Evolutionary conservation across 1,284 basidiomycete genomes (phyloP).

Genomic region (Papiliotrema terrestris): DNA sequence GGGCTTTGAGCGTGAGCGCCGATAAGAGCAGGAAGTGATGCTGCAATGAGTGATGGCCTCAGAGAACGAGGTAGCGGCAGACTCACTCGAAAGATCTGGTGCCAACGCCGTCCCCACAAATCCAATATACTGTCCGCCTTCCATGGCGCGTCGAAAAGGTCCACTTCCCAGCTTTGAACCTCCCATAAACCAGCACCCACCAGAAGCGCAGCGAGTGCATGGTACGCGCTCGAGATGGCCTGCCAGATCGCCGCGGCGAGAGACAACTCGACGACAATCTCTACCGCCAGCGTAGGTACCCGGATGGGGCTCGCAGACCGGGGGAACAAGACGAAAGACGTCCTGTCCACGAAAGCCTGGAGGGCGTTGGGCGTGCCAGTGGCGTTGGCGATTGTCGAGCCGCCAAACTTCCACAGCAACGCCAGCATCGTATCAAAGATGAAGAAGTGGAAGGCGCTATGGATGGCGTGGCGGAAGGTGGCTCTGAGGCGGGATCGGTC

Average conservation of each 20-base stretch:
- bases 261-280: conserved; percentile 17
- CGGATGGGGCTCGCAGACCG: background rate
- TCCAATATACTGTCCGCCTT: conserved; percentile 40
- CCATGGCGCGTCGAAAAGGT: conserved; percentile 40
- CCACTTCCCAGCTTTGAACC: conserved; percentile 37
- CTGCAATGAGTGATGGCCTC: conserved; percentile 9
- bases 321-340: conserved; percentile 28
- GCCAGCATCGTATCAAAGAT: conserved; percentile 30
- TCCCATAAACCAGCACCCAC: conserved; percentile 30
- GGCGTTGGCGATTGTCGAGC: conserved; percentile 17
- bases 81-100: conserved; percentile 46
- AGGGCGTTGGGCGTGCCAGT: conserved; percentile 17
- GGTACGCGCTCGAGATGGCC: conserved; percentile 36
- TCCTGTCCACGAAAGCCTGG: conserved; percentile 15
- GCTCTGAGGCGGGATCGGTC: conserved; percentile 20
- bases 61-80: background rate
- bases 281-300: conserved; percentile 13
- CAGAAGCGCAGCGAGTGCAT: conserved; percentile 23
- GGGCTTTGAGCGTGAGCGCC: conserved; percentile 16
- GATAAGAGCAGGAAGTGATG: conserved; percentile 43
- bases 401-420: conserved; percentile 25
- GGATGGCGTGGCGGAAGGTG: conserved; percentile 22
- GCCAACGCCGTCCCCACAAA: conserved; percentile 49
- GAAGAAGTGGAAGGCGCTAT: conserved; percentile 20
- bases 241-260: conserved; percentile 28